These are phyloP conservation scores for Uncinocarpus reesii DNA, from an alignment of 2,329 filamentous ascomycete species.

Conservation along the genomic window DNA sequence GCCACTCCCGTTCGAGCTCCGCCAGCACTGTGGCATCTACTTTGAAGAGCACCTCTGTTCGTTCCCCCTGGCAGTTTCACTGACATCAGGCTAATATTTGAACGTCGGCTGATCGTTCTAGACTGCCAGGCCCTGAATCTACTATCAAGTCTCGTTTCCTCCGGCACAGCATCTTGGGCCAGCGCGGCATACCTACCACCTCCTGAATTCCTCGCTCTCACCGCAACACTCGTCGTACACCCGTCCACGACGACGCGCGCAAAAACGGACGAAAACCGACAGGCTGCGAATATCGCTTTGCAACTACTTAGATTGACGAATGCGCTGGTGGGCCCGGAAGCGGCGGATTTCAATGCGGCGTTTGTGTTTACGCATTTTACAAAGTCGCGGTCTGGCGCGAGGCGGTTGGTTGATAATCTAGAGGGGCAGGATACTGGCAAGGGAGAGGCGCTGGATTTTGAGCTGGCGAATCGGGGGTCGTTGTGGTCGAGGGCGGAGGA, in stretches of 20 bases:
- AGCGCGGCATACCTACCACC: conserved; percentile 55
- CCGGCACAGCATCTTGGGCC: conserved; percentile 27
- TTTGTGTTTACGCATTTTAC: conserved; percentile 53
- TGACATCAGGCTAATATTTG: too few species aligned
- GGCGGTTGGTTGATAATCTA: conserved; percentile 16
- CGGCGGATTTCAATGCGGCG: conserved; percentile 58
- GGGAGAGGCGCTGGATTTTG: conserved; percentile 43
- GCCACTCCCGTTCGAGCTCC: conserved; percentile 52
- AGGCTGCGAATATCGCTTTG: conserved; percentile 57
- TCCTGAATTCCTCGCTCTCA: conserved; percentile 61
- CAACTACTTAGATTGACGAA: conserved; percentile 60
- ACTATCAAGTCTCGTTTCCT: conserved; percentile 40
- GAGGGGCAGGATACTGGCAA: conserved; percentile 23
- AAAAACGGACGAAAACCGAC: conserved; percentile 48
- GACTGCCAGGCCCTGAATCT: conserved; percentile 49
- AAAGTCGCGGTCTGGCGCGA: conserved; percentile 25
- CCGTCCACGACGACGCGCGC: conserved; percentile 67
- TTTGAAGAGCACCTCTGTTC: conserved; percentile 64
- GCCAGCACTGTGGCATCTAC: conserved; percentile 58
- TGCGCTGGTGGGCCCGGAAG: conserved; percentile 55
- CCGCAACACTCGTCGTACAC: conserved; percentile 74
- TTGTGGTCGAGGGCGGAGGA: conserved; percentile 69
- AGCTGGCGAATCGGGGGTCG: conserved; percentile 54
- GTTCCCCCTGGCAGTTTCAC: too few species aligned
- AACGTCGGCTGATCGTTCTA: too few species aligned